Base-by-base conservation (phyloP, 2,329 filamentous ascomycete genomes). In the Cryphonectria radicalis region DNA sequence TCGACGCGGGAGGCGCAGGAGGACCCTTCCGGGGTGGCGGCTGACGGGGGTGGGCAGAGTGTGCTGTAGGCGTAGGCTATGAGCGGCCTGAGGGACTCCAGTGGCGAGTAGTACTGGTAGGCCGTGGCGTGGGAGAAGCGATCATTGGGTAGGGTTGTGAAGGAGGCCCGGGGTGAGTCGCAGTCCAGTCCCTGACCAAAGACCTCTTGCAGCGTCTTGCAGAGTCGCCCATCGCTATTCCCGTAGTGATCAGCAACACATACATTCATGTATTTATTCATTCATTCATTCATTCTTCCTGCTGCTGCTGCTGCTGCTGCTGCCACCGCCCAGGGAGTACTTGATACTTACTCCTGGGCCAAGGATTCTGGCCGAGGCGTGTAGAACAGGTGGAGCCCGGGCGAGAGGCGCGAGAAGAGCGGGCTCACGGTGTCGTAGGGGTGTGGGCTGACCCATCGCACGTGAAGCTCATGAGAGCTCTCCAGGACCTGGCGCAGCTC, bases 351-450 rank as follows among this genome's bases (percentile, higher is more conserved):
- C 76, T 75, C 76, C 28, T 78, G 74, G 40, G 74, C 75, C 63
- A 74, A 74, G 11, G 76, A 78, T 37, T 80, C 78, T 43, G 81
- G 78, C 7, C 80, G 79, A 0, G 92, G 92, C 0, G 91, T 92
- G 78, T 91, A 94, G 76, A 92, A 92, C 37, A 94, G 84, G 83
- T 98, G 94, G 32, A 98, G 83, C 3, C 95, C 95, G 0, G 95
- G 91, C 1, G 93, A 90, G 19, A 94, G 81, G 71, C 92, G 88
- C 67, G 94, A 94, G 60, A 88, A 84, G 76, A 96, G 91, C 1
- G 95, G 95, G 55, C 90, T 86, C 62, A 91, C 83, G 1, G 87
- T 83, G 55, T 87, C 82, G 78, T 91, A 91, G 1, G 85, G 77
- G 8, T 78, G 76, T 2, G 89, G 82, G 19, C 90, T 88, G n/a